Percentiles rank a stretch among this genome's conserved stretches.
These are phyloP conservation scores for Phytophthora chlamydospora DNA, from an alignment of 352 stramenopile species.

Conservation along the genomic window DNA sequence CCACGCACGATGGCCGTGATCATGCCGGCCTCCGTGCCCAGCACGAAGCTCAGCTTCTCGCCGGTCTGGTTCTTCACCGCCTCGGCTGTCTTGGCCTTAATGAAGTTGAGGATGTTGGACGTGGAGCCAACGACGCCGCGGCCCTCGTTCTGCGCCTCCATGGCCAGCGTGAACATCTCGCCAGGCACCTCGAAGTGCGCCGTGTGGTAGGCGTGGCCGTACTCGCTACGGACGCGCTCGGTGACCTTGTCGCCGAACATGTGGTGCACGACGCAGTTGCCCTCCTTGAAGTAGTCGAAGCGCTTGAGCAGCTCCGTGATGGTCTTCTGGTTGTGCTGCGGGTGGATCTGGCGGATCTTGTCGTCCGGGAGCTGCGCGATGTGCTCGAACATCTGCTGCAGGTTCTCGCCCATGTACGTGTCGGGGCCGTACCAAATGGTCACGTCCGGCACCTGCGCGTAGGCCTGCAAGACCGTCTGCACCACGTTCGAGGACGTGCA, in stretches of 20 bases:
- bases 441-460: slow-evolving; percentile 91
- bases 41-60: slow-evolving; percentile 93
- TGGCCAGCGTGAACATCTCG: slow-evolving; percentile 99
- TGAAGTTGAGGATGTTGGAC: slow-evolving; percentile 98
- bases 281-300: slow-evolving; percentile 95
- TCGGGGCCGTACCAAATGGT: slow-evolving; percentile 95
- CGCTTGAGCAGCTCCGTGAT: slow-evolving; percentile 84
- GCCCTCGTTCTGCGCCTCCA: slow-evolving; percentile 92
- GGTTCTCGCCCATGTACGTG: slow-evolving; percentile 98
- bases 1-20: slow-evolving; percentile 97
- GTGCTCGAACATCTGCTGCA: slow-evolving; percentile 94
- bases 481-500: slow-evolving; percentile 97
- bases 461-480: slow-evolving; percentile 95
- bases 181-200: slow-evolving; percentile 98
- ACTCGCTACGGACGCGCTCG: slow-evolving; percentile 90
- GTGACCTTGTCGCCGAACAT: slow-evolving; percentile 97
- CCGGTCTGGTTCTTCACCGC: slow-evolving; percentile 65
- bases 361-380: slow-evolving; percentile 80
- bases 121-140: slow-evolving; percentile 95
- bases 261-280: slow-evolving; percentile 98
- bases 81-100: slow-evolving; percentile 94
- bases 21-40: slow-evolving; percentile 97
- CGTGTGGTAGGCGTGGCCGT: slow-evolving; percentile 94
- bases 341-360: slow-evolving; percentile 87
- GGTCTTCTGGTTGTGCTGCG: slow-evolving; percentile 80